phyloP scores from a whole-genome alignment of 2,329 filamentous ascomycete genomes.

The Aspergillus pseudotamarii region DNA sequence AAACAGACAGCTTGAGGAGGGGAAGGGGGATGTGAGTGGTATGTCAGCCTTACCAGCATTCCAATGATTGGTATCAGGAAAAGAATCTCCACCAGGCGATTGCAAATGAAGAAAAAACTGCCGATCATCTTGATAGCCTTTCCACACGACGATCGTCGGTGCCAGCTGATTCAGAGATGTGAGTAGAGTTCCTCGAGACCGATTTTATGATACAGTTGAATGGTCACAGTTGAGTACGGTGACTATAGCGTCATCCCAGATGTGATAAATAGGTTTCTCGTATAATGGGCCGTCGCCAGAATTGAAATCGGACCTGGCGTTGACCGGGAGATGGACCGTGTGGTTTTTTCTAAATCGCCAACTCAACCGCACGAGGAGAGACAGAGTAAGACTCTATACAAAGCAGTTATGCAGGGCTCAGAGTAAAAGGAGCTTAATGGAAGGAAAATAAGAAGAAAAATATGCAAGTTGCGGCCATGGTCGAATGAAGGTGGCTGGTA shows the following conservation, averaged over 20 bases:
- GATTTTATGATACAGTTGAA: too few relatives aligned
- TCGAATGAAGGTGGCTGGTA: constrained; percentile 32
- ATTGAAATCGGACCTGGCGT: not conserved
- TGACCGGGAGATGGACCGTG: not conserved
- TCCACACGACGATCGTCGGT: constrained; percentile 4
- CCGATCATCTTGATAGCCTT: constrained; percentile 47
- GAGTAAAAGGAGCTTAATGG: not conserved
- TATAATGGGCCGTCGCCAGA: not conserved
- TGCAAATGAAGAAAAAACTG: constrained; percentile 64
- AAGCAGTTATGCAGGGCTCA: not conserved
- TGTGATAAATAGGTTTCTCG: not conserved
- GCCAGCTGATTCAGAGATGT: constrained; percentile 5
- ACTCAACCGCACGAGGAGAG: constrained; percentile 7
- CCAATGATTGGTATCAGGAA: constrained; percentile 65
- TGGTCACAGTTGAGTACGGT: not conserved
- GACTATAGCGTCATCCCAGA: constrained; percentile 7
- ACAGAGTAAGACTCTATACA: not conserved
- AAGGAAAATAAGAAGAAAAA: constrained; percentile 7
- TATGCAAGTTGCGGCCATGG: constrained; percentile 10
- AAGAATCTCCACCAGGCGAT: constrained; percentile 63
- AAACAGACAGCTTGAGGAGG: not conserved
- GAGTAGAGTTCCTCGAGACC: not conserved
- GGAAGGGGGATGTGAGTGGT: not conserved
- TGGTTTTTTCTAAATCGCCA: not conserved
- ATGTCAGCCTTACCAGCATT: constrained; percentile 54